A percentile compares a stretch with the other conserved stretches of the same genome.
Conservation (phyloP, 208 protist genomes). For the Acanthamoeba healyi region DNA sequence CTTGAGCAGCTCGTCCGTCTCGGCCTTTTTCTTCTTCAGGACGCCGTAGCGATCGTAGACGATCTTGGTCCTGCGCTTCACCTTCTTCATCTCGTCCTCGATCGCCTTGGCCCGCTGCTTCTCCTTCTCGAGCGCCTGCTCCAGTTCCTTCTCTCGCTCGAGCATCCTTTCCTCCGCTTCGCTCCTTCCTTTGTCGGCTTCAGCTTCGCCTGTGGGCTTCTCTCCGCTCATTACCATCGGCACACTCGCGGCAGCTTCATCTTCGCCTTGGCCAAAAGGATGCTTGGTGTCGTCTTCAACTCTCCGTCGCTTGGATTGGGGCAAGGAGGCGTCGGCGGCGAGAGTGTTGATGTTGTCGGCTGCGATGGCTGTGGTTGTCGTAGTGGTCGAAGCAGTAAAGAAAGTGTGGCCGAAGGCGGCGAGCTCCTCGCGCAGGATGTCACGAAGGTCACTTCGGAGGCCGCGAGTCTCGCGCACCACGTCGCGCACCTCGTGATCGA, state of each 20-base stretch:
- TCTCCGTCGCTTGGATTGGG: neutral
- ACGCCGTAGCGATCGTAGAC: neutral
- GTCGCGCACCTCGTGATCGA: neutral
- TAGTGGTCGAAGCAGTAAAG: neutral
- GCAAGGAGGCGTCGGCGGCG: neutral
- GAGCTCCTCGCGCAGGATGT: slow-evolving; percentile 11
- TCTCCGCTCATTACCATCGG: too few relatives aligned
- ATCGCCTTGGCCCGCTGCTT: neutral
- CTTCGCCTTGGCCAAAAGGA: too few relatives aligned
- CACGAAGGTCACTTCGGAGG: neutral
- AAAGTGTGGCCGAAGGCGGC: neutral
- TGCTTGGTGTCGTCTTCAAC: too few relatives aligned
- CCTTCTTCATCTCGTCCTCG: neutral
- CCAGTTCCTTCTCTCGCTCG: neutral
- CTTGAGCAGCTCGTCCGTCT: neutral
- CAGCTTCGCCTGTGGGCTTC: neutral
- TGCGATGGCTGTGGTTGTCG: neutral
- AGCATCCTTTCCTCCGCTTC: neutral
- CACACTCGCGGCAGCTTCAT: too few relatives aligned
- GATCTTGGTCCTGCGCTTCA: neutral
- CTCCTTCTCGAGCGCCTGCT: neutral
- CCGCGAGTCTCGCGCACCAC: neutral
- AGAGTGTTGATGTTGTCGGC: too few relatives aligned
- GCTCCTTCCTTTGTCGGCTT: neutral
- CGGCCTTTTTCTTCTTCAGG: neutral